phyloP scores from a whole-genome alignment of 179 eudicot genomes.

The Silene noctiflora region DNA sequence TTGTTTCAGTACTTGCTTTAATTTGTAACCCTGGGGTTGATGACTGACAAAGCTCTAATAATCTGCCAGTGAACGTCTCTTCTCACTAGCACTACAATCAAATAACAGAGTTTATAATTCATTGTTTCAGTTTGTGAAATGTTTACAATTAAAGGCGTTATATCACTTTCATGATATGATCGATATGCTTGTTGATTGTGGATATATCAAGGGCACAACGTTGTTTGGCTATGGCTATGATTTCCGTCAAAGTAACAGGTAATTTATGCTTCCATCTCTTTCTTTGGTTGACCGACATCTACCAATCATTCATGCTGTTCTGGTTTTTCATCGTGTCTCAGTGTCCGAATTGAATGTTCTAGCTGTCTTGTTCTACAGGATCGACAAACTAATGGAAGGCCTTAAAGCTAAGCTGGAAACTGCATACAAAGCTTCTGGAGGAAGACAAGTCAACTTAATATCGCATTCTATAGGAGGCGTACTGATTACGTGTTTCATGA shows the following conservation, averaged over 20 bases:
- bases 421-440: conserved; percentile 85
- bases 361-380: conserved; percentile 37
- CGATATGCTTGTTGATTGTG: conserved; percentile 78
- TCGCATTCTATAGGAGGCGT: conserved; percentile 99
- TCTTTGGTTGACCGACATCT: background rate
- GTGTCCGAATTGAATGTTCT: too few relatives aligned
- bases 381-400: conserved; percentile 74
- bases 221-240: conserved; percentile 96
- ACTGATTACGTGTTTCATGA: conserved; percentile 71
- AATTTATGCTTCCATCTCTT: background rate
- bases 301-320: too few relatives aligned
- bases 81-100: background rate
- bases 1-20: too few relatives aligned
- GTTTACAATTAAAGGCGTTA: conserved; percentile 51
- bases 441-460: conserved; percentile 81
- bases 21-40: too few relatives aligned
- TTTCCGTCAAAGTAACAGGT: conserved; percentile 98
- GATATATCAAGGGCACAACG: conserved; percentile 90
- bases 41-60: too few relatives aligned
- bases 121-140: conserved; percentile 65
- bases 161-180: conserved; percentile 98
- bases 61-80: background rate
- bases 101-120: conserved; percentile 20
- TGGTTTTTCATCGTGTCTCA: too few relatives aligned
- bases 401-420: conserved; percentile 63